phyloP scores from a whole-genome alignment of 805 yeast genomes.

The Yarrowia divulgata region DNA sequence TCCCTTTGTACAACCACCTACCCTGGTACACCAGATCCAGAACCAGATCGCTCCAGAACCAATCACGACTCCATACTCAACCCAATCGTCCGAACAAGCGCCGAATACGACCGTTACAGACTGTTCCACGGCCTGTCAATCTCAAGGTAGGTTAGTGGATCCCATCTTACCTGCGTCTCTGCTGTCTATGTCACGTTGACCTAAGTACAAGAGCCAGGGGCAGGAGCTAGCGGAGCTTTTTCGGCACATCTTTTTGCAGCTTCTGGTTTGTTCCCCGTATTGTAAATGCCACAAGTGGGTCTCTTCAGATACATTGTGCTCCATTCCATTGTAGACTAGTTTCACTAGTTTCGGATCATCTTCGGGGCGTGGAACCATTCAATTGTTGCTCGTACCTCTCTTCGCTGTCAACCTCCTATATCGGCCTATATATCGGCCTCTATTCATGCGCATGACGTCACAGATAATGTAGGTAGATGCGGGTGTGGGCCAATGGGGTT shows the following conservation, averaged over 20 bases:
- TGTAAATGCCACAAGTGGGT: background rate
- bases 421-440: background rate
- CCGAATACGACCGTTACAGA: background rate
- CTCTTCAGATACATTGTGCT: background rate
- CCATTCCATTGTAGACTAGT: background rate
- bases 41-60: too few species aligned
- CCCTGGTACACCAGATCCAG: too few species aligned
- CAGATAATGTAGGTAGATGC: constrained; percentile 1
- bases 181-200: constrained; percentile 21
- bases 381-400: too few species aligned
- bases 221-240: constrained; percentile 7
- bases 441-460: background rate
- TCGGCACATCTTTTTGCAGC: background rate
- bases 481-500: background rate
- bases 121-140: background rate
- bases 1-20: too few species aligned
- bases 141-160: background rate
- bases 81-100: background rate
- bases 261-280: background rate
- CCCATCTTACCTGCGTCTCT: constrained; percentile 27
- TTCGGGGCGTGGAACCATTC: background rate
- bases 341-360: background rate
- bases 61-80: too few species aligned
- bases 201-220: background rate
- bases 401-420: background rate